Base-by-base conservation (phyloP, 768 basidiomycete species). In the Russula emetica region DNA sequence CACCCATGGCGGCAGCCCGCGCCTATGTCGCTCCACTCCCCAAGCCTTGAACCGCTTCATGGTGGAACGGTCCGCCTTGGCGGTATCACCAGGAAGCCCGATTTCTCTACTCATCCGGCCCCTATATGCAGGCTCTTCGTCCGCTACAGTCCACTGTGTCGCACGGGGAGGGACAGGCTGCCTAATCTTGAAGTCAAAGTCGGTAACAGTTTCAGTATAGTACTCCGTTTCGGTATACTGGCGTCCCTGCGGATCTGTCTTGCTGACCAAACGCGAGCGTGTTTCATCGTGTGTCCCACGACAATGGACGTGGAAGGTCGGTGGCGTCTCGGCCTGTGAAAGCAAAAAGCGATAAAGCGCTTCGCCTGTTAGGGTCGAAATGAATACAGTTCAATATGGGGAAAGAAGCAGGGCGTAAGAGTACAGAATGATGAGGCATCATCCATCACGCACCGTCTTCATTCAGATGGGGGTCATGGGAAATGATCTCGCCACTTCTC, bases 281-380 rank as follows among this genome's bases (percentile, higher is more conserved):
- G 74, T 79, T 69, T 90, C 87, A 3, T 71, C 64, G 69, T 88
- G 88, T 0, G 79, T 78, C 11, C 88, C 88, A 18, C 74, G 74
- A 65, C 80, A 79, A 49, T 78, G 80, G 5, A 88, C 70, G 40
- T 74, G 72, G 63, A 81, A 75, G 24, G 63, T 72, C 5, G 86
- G 87, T 2, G 75, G 76, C 2, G 68, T 73, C 36, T 69, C 71
- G 2, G 85, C 78, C 58, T 86, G 83, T 5, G 78, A 78, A 26
- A 89, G 80, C 20, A 92, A 75, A 73, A 90, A 92, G 61, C 87
- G 83, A 71, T 88, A 90, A 26, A 91, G 78, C 0, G 85, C 85
- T 69, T 87, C 86, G 51, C 87, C 86, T 87, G 62, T 24, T n/a
- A 57, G 38, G 24, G 13, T 47, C 26, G 10, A 38, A 30, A 20